Percentiles rank a stretch among this genome's conserved stretches.
Conservation (phyloP, 2,329 filamentous ascomycete species). For the Anthostomella pinea region DNA sequence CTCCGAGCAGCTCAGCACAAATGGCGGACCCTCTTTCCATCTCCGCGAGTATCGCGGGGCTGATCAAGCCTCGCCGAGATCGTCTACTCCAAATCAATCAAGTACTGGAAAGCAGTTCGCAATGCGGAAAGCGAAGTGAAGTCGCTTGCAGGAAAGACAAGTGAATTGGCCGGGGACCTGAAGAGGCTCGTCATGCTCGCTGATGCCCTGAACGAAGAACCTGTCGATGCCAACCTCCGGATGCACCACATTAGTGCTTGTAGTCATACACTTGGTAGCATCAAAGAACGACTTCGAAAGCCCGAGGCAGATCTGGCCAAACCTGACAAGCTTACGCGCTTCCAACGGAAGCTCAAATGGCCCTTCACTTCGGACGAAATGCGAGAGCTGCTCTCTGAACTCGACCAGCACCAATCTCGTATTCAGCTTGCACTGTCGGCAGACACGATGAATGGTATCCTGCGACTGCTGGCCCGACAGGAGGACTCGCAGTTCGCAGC, state of each 20-base stretch:
- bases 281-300: conserved; percentile 17
- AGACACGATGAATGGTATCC: conserved; percentile 15
- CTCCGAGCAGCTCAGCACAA: no score
- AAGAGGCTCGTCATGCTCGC: conserved; percentile 20
- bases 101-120: conserved; percentile 23
- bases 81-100: conserved; percentile 20
- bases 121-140: conserved; percentile 21
- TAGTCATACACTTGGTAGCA: conserved; percentile 9
- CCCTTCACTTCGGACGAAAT: conserved; percentile 20
- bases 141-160: conserved; percentile 19
- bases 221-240: conserved; percentile 5
- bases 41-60: conserved; percentile 28
- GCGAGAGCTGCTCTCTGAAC: conserved; percentile 16
- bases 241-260: conserved; percentile 17
- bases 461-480: conserved; percentile 8
- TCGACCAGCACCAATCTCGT: conserved; percentile 20
- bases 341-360: conserved; percentile 19
- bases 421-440: conserved; percentile 21
- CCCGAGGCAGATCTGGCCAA: conserved; percentile 3
- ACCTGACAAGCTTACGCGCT: background rate
- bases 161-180: conserved; percentile 16
- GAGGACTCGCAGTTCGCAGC: conserved; percentile 5
- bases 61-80: conserved; percentile 27
- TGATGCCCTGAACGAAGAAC: conserved; percentile 15
- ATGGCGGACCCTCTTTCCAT: conserved; percentile 30